phyloP scores from a whole-genome alignment of 345 rosid species.

The Rhodamnia rubescens region DNA sequence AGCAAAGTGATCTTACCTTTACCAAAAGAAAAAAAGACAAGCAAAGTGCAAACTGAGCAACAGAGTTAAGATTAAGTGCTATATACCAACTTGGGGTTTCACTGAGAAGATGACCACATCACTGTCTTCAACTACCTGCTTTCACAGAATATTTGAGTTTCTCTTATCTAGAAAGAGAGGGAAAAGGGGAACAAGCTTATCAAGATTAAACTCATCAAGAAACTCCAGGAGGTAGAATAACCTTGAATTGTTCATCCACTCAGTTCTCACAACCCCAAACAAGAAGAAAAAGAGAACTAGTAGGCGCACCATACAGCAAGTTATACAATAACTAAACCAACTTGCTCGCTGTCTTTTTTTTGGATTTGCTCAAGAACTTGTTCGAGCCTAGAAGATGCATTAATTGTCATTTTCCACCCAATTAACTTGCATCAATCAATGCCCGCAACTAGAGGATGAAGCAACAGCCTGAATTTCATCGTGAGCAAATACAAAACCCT shows the following conservation, averaged over 20 bases:
- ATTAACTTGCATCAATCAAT: not conserved
- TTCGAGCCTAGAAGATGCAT: not conserved
- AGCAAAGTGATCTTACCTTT: not conserved
- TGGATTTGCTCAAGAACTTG: not conserved
- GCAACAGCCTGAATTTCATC: not conserved
- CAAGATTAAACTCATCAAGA: not conserved
- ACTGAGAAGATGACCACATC: constrained; percentile 85
- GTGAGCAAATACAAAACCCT: not conserved
- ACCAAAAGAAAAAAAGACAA: not conserved
- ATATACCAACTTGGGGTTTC: constrained; percentile 81
- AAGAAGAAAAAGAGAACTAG: not conserved
- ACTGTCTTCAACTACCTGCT: constrained; percentile 66
- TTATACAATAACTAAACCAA: not conserved
- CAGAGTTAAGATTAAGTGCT: not conserved
- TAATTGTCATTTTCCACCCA: not conserved
- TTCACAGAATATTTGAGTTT: not conserved
- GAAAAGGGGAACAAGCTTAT: not conserved
- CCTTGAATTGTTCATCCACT: not conserved
- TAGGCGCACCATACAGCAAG: not conserved
- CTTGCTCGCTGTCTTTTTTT: not conserved
- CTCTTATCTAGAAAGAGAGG: not conserved
- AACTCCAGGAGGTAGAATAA: not conserved
- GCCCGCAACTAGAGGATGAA: not conserved
- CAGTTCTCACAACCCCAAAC: not conserved
- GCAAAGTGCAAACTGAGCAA: not conserved